phyloP scores from a whole-genome alignment of 2,329 filamentous ascomycete species.

The Talaromyces sp. region DNA sequence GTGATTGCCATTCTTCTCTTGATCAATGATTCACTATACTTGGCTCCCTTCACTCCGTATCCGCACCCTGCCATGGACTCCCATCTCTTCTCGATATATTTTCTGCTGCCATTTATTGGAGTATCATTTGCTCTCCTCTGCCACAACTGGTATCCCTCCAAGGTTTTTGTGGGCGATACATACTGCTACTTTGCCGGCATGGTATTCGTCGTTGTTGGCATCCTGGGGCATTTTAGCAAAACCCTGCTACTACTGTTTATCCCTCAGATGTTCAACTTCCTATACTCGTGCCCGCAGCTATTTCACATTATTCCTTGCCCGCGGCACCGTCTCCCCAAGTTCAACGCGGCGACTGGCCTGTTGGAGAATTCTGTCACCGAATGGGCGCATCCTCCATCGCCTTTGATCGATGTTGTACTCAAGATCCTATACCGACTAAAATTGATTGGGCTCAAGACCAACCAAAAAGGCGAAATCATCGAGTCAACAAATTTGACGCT shows the following conservation, averaged over 20 bases:
- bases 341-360: conserved; percentile 78
- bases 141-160: conserved; percentile 95
- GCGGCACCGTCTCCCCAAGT: conserved; percentile 81
- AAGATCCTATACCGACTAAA: conserved; percentile 63
- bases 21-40: conserved; percentile 83
- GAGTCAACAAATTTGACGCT: conserved; percentile 89
- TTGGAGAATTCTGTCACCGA: conserved; percentile 81
- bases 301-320: conserved; percentile 89
- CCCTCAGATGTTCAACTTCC: conserved; percentile 93
- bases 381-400: conserved; percentile 67
- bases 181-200: conserved; percentile 99
- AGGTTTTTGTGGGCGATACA: conserved; percentile 94
- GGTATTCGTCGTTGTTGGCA: conserved; percentile 96
- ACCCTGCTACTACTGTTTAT: conserved; percentile 85
- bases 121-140: conserved; percentile 79
- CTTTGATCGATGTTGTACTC: conserved; percentile 58
- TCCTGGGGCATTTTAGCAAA: conserved; percentile 96
- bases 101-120: conserved; percentile 88
- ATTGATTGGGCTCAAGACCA: conserved; percentile 63
- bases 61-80: conserved; percentile 93
- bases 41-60: conserved; percentile 67
- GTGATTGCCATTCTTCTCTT: conserved; percentile 80
- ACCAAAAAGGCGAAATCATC: conserved; percentile 64
- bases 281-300: conserved; percentile 88
- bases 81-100: conserved; percentile 91